phyloP scores from a whole-genome alignment of 441 rosid species.

The Melastoma candidum region DNA sequence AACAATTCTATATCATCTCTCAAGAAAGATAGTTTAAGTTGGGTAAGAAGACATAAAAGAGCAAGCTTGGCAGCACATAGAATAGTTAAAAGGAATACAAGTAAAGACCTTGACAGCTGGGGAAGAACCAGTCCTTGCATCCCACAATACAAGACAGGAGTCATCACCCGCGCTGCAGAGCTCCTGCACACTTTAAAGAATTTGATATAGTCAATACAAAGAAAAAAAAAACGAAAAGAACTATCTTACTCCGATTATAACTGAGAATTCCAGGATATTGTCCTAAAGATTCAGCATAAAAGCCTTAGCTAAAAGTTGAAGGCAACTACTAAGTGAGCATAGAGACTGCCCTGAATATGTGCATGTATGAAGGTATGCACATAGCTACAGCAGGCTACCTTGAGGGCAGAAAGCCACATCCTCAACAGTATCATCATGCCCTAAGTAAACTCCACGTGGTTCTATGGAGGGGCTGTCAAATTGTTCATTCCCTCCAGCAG shows the following conservation, averaged over 20 bases:
- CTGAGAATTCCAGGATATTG: too few species aligned
- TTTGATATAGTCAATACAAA: neutral
- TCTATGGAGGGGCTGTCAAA: constrained; percentile 9
- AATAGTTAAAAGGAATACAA: too few species aligned
- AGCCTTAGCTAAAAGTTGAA: too few species aligned
- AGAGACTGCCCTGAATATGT: too few species aligned
- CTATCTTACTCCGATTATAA: too few species aligned
- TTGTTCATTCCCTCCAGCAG: constrained; percentile 11
- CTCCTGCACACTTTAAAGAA: constrained; percentile 22
- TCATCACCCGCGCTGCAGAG: constrained; percentile 50
- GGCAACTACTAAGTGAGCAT: too few species aligned
- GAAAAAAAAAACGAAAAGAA: too few species aligned
- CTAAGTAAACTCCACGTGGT: constrained; percentile 17
- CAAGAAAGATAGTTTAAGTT: too few species aligned
- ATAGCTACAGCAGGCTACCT: constrained; percentile 8
- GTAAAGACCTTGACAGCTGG: constrained; percentile 38
- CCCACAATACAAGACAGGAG: constrained; percentile 46
- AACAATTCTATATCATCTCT: too few species aligned
- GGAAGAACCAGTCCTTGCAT: constrained; percentile 34
- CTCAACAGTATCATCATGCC: constrained; percentile 18
- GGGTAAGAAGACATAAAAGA: too few species aligned
- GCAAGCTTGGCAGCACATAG: too few species aligned
- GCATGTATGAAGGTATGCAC: neutral
- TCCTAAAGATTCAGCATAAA: too few species aligned
- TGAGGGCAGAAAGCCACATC: constrained; percentile 16